Evolutionary conservation across 2,329 filamentous ascomycete genomes (phyloP).

Genomic region (Pseudofabraea citricarpa): DNA sequence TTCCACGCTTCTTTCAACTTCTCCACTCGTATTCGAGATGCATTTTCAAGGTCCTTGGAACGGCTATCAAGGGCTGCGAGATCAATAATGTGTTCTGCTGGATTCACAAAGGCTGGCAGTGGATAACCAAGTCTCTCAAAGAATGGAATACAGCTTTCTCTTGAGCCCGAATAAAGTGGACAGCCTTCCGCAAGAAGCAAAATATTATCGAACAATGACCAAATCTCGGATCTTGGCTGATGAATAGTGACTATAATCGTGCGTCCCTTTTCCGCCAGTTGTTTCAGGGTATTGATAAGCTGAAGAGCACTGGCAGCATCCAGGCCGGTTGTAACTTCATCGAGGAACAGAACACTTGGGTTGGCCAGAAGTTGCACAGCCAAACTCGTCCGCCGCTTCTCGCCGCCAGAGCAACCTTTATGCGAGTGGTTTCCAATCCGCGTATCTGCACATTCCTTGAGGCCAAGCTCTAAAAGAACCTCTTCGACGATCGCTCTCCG

Average conservation of each 20-base stretch:
- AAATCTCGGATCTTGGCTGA: slow-evolving; percentile 70
- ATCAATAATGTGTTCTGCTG: not conserved
- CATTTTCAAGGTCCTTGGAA: not conserved
- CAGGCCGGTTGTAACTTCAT: slow-evolving; percentile 70
- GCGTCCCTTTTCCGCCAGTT: slow-evolving; percentile 57
- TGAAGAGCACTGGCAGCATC: slow-evolving; percentile 71
- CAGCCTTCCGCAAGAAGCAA: slow-evolving; percentile 59
- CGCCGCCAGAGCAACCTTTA: slow-evolving; percentile 67
- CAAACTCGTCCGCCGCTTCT: slow-evolving; percentile 68
- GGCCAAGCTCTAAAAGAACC: not conserved
- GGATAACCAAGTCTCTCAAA: not conserved
- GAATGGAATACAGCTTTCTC: not conserved
- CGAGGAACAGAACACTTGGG: slow-evolving; percentile 67
- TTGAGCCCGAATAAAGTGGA: slow-evolving; percentile 58
- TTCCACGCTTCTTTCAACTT: not conserved
- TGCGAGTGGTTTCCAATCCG: not conserved
- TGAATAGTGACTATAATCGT: slow-evolving; percentile 69
- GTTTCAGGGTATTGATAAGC: slow-evolving; percentile 62
- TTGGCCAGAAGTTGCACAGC: slow-evolving; percentile 71
- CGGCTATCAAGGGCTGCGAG: not conserved
- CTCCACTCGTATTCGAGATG: not conserved
- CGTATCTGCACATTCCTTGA: not conserved
- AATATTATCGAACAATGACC: slow-evolving; percentile 66
- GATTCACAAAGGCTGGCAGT: not conserved
- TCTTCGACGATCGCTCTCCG: not conserved